phyloP scores from a whole-genome alignment of 768 basidiomycete species.

The Asterophora lycoperdoides region DNA sequence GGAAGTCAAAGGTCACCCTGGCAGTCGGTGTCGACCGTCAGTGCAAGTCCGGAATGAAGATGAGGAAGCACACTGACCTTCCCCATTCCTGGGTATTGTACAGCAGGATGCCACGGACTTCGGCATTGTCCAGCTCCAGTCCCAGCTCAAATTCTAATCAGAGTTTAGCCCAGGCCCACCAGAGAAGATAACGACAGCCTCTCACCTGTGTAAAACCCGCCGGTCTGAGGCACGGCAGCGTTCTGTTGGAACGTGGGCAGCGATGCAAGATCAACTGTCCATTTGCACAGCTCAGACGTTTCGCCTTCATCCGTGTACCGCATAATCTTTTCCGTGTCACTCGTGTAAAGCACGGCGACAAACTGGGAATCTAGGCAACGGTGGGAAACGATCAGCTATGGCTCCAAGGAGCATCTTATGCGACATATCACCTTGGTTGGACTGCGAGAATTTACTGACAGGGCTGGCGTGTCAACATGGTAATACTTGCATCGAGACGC shows the following conservation, averaged over 20 bases:
- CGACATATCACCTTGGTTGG: constrained; percentile 40
- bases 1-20: constrained; percentile 49
- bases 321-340: constrained; percentile 70
- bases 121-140: constrained; percentile 79
- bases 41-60: constrained; percentile 11
- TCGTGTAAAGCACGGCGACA: constrained; percentile 78
- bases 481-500: not conserved
- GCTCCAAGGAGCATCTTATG: too few species aligned
- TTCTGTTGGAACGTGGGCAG: constrained; percentile 77
- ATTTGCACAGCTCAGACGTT: constrained; percentile 71
- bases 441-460: constrained; percentile 70
- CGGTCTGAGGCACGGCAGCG: constrained; percentile 47
- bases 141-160: constrained; percentile 76
- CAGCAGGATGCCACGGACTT: constrained; percentile 77
- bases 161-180: constrained; percentile 8
- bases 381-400: not conserved
- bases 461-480: not conserved
- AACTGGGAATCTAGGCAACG: constrained; percentile 61
- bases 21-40: constrained; percentile 8
- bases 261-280: constrained; percentile 80
- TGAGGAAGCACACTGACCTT: constrained; percentile 48
- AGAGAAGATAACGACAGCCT: not conserved
- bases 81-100: constrained; percentile 80
- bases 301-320: constrained; percentile 86
- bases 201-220: constrained; percentile 79